Base-by-base conservation (phyloP, 2,329 filamentous ascomycete species). In the Pleurostoma richardsiae region DNA sequence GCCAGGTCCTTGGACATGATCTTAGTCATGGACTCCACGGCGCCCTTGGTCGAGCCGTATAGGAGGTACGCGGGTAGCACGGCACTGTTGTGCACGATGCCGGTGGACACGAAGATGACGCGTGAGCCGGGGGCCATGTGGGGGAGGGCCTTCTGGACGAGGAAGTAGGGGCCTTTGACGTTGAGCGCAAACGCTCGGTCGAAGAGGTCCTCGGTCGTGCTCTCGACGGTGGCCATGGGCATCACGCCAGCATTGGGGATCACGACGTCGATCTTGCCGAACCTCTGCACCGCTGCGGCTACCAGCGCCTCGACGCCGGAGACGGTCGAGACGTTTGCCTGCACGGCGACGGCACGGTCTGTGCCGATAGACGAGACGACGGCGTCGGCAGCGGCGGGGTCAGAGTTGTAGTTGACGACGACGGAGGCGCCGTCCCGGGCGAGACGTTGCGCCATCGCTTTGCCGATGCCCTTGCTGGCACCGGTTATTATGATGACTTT, bases 381-480 rank as follows among this genome's bases (percentile, higher is more conserved):
- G 29, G 59, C 58, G 6, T 65, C 63, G 5, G 77, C 67, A 2
- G 80, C 77, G 1, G 72, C 63, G 3, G 58, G 52, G 31, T 78
- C 70, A 40, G 64, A 68, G 26, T 67, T 61, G 64, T 83, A 84
- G 63, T 83, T 83, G 52, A 84, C 68, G 39, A 83, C 68, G 36
- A 85, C 75, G 46, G 85, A 83, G 41, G 89, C 90, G 50, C 90
- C 90, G 49, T 84, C 77, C 70, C 90, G 91, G 56, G 88, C 87
- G 61, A 96, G 58, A 95, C 88, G 69, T 86, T 95, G 58, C 90
- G 95, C 90, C 66, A 86, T 96, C 61, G 85, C 85, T 68, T 85
- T 88, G 59, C 87, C 87, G 49, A 92, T 73, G 53, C 88, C 88
- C 64, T 86, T 87, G 54, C 88, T 87, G 50, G 88, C 88, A 58